Base-by-base conservation (phyloP, 768 basidiomycete genomes). In the Chalciporus piperatus region DNA sequence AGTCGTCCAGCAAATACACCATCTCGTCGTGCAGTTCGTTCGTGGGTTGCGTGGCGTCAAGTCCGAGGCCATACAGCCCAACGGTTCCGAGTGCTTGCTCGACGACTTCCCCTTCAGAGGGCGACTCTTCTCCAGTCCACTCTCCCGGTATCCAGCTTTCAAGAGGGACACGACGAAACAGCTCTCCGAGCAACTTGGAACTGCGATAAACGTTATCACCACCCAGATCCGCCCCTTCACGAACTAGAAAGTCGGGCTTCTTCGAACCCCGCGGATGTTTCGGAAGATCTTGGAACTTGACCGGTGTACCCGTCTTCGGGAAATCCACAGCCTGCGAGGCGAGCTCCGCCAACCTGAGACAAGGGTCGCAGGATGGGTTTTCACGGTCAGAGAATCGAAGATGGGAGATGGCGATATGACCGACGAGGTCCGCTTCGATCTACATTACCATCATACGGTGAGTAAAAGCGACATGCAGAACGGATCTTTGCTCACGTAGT, bases 261-360 rank as follows among this genome's bases (percentile, higher is more conserved):
- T 40, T 53, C 7, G n/a, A n/a, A n/a, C n/a, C n/a, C n/a, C 54
- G 50, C 3, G 60, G 63, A 3, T 57, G 54, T 52, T 16, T 63
- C 2, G 78, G 77, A 2, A 79, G 56, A 22, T 62, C 52, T 22
- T 47, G 50, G 44, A 70, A 69, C 41, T 50, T 58, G 28, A 78
- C 78, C 14, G 76, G 59, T 2, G 70, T 68, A 5, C 77, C 77
- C 4, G 70, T 74, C 48, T 79, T 79, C 0, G 68, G 72, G 41
- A 75, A 79, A 59, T 79, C 77, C 2, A 79, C 77, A 5, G 77
- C 77, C 48, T 75, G 72, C 0, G 75, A 76, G 6, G 77, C 76
- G 1, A 72, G 58, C 52, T 74, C 67, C 2, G 80, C 80, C 11
- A 80, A 62, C 38, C 30, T 57, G 16, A 77, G 54, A 50, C 80